phyloP scores from a whole-genome alignment of 768 basidiomycete species.

The Lentinus tigrinus region DNA sequence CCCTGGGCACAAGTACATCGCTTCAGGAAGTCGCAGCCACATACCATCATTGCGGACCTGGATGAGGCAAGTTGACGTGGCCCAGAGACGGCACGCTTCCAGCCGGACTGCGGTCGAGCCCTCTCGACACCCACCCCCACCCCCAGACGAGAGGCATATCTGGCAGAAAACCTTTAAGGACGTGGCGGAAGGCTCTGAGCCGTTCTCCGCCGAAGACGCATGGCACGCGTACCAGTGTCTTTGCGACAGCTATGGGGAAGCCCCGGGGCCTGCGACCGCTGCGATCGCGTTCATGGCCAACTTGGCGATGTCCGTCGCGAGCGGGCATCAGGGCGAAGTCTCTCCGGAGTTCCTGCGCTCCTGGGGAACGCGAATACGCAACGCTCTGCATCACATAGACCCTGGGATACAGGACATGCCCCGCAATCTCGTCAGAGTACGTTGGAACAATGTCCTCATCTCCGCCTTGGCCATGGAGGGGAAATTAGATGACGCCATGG shows the following conservation, averaged over 20 bases:
- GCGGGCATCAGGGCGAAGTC: neutral
- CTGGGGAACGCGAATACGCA: conserved; percentile 40
- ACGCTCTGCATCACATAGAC: conserved; percentile 31
- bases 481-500: conserved; percentile 34
- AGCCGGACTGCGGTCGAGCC: conserved; percentile 15
- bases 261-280: neutral
- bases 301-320: neutral
- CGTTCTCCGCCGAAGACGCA: conserved; percentile 29
- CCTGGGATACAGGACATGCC: conserved; percentile 23
- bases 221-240: conserved; percentile 40
- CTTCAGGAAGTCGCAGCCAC: conserved; percentile 12
- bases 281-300: conserved; percentile 5
- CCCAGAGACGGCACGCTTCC: conserved; percentile 31
- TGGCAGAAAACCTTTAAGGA: conserved; percentile 3
- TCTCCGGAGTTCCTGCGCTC: conserved; percentile 19
- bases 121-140: neutral
- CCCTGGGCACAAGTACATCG: conserved; percentile 7
- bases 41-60: conserved; percentile 15
- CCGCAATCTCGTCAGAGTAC: conserved; percentile 20
- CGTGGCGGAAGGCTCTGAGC: neutral
- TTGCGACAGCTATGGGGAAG: neutral
- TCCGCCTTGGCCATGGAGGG: conserved; percentile 38
- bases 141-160: neutral
- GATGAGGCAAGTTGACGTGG: conserved; percentile 10
- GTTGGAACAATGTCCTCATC: conserved; percentile 30